These are phyloP conservation scores for Trichoderma koningii DNA, from an alignment of 2,329 filamentous ascomycete species.

Conservation along the genomic window DNA sequence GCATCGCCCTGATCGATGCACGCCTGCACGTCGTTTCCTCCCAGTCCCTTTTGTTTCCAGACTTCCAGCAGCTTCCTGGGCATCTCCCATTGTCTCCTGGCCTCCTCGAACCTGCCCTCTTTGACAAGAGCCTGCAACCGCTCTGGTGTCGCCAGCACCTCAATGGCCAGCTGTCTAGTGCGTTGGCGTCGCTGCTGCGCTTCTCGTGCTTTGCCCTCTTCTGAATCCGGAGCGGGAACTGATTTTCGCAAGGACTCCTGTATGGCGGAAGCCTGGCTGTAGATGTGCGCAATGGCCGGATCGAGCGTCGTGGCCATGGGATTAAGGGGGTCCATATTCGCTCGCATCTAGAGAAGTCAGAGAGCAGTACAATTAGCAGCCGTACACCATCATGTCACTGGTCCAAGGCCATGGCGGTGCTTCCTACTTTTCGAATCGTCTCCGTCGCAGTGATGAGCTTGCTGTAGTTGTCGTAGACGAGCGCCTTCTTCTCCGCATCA, in stretches of 20 bases:
- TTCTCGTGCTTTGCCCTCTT: constrained; percentile 41
- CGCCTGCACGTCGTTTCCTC: constrained; percentile 56
- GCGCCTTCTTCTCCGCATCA: constrained; percentile 92
- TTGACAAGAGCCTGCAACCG: constrained; percentile 59
- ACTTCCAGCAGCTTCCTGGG: constrained; percentile 53
- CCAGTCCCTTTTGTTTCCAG: constrained; percentile 59
- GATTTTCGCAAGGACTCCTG: constrained; percentile 52
- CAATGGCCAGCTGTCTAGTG: constrained; percentile 60
- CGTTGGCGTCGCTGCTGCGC: constrained; percentile 41
- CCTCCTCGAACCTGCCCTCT: constrained; percentile 63
- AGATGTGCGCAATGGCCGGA: constrained; percentile 74
- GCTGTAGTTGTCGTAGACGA: constrained; percentile 98
- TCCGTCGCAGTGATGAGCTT: constrained; percentile 96
- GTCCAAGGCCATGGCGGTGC: not conserved
- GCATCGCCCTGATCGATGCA: constrained; percentile 59
- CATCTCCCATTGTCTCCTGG: constrained; percentile 58
- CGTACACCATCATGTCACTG: not conserved
- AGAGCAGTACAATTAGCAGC: not conserved
- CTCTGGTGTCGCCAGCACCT: constrained; percentile 63
- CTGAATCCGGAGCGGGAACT: constrained; percentile 50
- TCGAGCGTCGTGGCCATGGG: constrained; percentile 73
- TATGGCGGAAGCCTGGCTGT: constrained; percentile 60
- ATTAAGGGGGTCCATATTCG: constrained; percentile 77
- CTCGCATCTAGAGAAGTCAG: constrained; percentile 61
- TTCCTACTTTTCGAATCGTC: constrained; percentile 74